Base-by-base conservation (phyloP, 1,139 yeast species). In the Starmera stellimalicola region DNA sequence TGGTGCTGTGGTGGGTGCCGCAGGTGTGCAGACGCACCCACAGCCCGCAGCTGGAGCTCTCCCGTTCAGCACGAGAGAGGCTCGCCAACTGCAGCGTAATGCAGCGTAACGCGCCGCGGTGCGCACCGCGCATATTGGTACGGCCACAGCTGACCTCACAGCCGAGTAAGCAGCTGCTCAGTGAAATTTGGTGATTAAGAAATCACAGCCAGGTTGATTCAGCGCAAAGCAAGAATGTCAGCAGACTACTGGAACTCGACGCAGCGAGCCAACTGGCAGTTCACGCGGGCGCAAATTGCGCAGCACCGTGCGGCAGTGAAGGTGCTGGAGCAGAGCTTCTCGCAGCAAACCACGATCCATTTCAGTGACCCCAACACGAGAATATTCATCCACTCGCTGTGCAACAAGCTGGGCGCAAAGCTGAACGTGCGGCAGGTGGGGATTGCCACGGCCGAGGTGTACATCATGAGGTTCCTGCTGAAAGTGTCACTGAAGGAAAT, bases 401-500 rank as follows among this genome's bases (percentile, higher is more conserved):
- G 84, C 28, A 76, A 78, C 47, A 74, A 79, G 48, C 62, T 91
- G 12, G 96, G 96, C 0, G 63, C 94, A 43, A 65, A 93, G 35
- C 60, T 91, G 33, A 77, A 74, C 37, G 65, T 84, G 24, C 61
- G 97, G 30, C 96, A 88, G 52, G 68, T 87, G 27, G 93, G 93
- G 0, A 54, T 88, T 25, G 84, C 95, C 2, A 83, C 95, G 0
- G 94, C 96, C 0, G 95, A 88, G 49, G 73, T 85, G 3, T 91
- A 85, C 47, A 56, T 85, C 15, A 65, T 81, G 8, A 58, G 97
- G 32, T 85, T 88, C 50, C 61, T 7, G 25, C 25, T 22, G 25
- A 66, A 71, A 33, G 93, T 78, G 0, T 76, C 87, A 19, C 58
- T 85, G 23, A 73, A 79, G 42, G 98, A 91, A 52, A 71, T 88